These are phyloP conservation scores for Microstroma glucosiphilum DNA, from an alignment of 1,284 basidiomycete species.

Conservation along the genomic window DNA sequence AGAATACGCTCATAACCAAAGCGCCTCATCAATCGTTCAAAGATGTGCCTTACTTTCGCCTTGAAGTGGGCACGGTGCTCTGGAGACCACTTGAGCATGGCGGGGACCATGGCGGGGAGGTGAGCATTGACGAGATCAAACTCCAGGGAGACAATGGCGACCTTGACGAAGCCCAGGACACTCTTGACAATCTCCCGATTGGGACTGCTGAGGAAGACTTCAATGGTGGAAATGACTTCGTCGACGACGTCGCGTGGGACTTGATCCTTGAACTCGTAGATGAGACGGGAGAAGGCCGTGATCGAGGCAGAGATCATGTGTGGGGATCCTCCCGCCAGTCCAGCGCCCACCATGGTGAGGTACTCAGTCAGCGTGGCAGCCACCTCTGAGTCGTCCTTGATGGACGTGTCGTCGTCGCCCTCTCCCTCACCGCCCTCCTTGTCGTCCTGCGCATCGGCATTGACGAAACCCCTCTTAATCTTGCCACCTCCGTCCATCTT, in stretches of 20 bases:
- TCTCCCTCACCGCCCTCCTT: conserved; percentile 12
- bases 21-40: conserved; percentile 87
- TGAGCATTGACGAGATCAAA: conserved; percentile 67
- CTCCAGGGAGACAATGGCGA: conserved; percentile 78
- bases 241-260: conserved; percentile 71
- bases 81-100: conserved; percentile 79
- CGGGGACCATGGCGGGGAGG: conserved; percentile 71
- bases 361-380: conserved; percentile 82
- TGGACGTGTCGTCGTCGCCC: conserved; percentile 59
- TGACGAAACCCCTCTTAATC: conserved; percentile 60
- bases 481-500: conserved; percentile 83
- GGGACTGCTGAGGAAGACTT: conserved; percentile 78
- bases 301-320: conserved; percentile 98
- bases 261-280: conserved; percentile 83
- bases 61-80: conserved; percentile 99
- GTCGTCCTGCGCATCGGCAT: conserved; percentile 44
- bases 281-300: conserved; percentile 82
- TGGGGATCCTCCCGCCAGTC: conserved; percentile 82
- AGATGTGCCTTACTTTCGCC: conserved; percentile 88
- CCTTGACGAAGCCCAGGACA: conserved; percentile 88
- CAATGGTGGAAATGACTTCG: conserved; percentile 78
- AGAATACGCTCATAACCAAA: conserved; percentile 80
- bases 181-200: conserved; percentile 98
- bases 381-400: conserved; percentile 59
- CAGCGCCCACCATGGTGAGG: conserved; percentile 93